phyloP scores from a whole-genome alignment of 2,329 filamentous ascomycete genomes.

The Colletotrichum agaves region DNA sequence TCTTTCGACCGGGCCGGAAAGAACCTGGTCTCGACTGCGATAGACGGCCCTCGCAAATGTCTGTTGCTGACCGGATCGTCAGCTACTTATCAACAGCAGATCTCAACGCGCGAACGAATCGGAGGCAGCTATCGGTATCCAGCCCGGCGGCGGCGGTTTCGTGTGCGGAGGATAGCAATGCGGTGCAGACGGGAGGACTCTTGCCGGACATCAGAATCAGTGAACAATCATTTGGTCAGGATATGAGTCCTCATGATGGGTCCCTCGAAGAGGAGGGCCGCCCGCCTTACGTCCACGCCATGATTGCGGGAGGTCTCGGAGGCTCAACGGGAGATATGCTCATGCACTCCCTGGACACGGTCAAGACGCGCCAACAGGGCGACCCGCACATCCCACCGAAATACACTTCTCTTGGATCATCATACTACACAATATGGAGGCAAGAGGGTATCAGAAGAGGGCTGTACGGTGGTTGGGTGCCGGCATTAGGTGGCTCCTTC shows the following conservation, averaged over 20 bases:
- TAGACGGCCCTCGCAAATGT: constrained; percentile 54
- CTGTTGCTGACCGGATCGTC: constrained; percentile 64
- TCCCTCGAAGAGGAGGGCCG: constrained; percentile 55
- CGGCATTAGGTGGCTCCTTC: constrained; percentile 91
- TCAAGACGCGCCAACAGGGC: constrained; percentile 97
- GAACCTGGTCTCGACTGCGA: constrained; percentile 24
- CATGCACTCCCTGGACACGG: constrained; percentile 98
- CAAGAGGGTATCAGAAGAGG: constrained; percentile 90
- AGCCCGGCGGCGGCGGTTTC: constrained; percentile 45
- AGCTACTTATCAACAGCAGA: constrained; percentile 60
- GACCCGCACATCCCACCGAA: constrained; percentile 93
- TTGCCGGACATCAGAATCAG: constrained; percentile 45
- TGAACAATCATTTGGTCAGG: constrained; percentile 25
- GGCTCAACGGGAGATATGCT: constrained; percentile 95
- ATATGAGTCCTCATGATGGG: constrained; percentile 40
- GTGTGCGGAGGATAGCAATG: constrained; percentile 49
- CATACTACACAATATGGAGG: constrained; percentile 91
- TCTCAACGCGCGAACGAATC: constrained; percentile 41
- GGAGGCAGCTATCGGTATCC: constrained; percentile 34
- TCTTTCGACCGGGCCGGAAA: constrained; percentile 39
- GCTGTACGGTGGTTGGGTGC: constrained; percentile 92
- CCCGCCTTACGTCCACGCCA: constrained; percentile 67
- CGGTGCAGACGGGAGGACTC: constrained; percentile 41
- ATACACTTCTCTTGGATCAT: constrained; percentile 89
- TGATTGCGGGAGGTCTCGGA: constrained; percentile 93